phyloP scores from a whole-genome alignment of 148 eudicot genomes.

The Limonium bicolor region DNA sequence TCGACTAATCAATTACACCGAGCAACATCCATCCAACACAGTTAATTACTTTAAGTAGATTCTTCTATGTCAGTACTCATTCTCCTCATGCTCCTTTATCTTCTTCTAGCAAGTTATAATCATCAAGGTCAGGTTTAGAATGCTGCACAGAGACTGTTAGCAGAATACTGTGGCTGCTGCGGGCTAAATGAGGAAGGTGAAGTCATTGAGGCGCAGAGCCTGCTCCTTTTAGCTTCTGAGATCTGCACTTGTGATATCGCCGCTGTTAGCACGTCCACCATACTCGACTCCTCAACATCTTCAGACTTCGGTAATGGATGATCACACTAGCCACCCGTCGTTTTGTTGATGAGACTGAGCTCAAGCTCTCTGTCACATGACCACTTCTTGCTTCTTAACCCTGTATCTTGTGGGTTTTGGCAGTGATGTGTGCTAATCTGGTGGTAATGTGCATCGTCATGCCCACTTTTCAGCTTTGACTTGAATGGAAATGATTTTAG shows the following conservation, averaged over 20 bases:
- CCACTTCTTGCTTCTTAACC: slow-evolving; percentile 5
- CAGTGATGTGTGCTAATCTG: slow-evolving; percentile 14
- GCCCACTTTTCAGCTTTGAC: slow-evolving; percentile 25
- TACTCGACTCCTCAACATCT: slow-evolving; percentile 32
- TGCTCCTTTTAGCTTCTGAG: slow-evolving; percentile 50
- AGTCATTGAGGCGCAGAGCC: slow-evolving; percentile 22
- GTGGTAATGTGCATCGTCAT: slow-evolving; percentile 3
- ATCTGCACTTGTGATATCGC: slow-evolving; percentile 53
- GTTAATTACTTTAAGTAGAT: too few relatives aligned
- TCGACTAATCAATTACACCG: too few relatives aligned
- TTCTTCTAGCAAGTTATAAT: too few relatives aligned
- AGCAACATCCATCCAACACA: too few relatives aligned
- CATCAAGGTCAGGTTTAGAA: slow-evolving; percentile 18
- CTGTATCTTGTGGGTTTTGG: slow-evolving; percentile 19
- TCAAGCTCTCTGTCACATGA: slow-evolving; percentile 9
- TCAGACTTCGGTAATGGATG: too few relatives aligned
- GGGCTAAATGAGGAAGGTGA: slow-evolving; percentile 20
- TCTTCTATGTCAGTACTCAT: too few relatives aligned
- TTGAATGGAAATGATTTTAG: slow-evolving; percentile 35
- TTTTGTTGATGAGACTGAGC: slow-evolving; percentile 11
- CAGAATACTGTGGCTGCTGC: slow-evolving; percentile 37
- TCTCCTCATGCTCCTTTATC: too few relatives aligned
- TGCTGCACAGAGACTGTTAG: slow-evolving; percentile 56
- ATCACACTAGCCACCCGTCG: slow-evolving; percentile 4
- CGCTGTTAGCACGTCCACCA: slow-evolving; percentile 45